Evolutionary conservation across 1,284 basidiomycete species (phyloP), one percentile per base, ranked within the genome.

Genomic region (Cryptococcus maquisensis): DNA sequence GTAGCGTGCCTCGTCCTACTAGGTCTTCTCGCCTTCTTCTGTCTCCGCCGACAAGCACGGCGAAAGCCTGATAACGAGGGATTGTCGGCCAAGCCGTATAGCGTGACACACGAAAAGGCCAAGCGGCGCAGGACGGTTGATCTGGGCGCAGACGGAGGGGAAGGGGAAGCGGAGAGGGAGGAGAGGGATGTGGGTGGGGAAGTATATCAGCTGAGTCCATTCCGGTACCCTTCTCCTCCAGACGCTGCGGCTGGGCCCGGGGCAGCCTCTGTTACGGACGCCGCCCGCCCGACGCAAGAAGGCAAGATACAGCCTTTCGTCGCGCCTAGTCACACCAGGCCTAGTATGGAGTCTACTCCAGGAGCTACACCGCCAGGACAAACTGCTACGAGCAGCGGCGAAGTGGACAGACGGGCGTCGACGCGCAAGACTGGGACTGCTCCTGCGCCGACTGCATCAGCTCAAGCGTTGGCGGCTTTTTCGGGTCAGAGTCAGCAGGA

Each of bases 1-100:
- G 67, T 72, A 20, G 68, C 67, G 4, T 69, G 66, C 47, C 51
- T 74, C 37, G 61, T 66, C 32, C 46, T 72, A 2, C 55, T 74
- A 5, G 59, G 56, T 5, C 24, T 66, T 1, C 52, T 71, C 7
- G 45, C 67, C 3, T 66, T 68, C 57, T 71, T 60, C 64, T 72
- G 65, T 45, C 26, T 69, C 32, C 55, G 66, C 23, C 52, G 65
- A 24, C 59, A 61, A 32, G 56, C 57, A 3, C 50, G 58, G 15
- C 51, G 57, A 15, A 10, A 51, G 2, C 52, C 49, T 5, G 55
- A 57, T 23, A 35, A 40, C 23, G 61, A 63, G 23, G 13, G 35
- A 10, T 44, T 43, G 16, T 41, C 37, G 15, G n/a, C 66, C 38
- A 62, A 59, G 26, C 55, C 61, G 5, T 69, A 69, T 38, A 65